Conservation (phyloP, 2,329 filamentous ascomycete species). For the Fusarium fujikuroi region DNA sequence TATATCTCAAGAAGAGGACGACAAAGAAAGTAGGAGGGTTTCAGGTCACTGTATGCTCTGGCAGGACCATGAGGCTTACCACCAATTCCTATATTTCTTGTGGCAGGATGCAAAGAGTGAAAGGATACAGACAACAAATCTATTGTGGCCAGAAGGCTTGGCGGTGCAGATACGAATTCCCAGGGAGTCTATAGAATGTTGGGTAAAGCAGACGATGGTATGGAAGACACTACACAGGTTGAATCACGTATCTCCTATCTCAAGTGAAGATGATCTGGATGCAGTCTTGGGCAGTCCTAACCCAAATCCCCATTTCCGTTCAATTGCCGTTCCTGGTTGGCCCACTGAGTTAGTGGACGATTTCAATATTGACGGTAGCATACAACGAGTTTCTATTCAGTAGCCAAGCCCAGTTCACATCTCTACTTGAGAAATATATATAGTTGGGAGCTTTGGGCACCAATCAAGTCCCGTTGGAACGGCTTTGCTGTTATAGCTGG, state of each 20-base stretch:
- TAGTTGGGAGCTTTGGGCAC: too few species aligned
- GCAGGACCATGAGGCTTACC: not conserved
- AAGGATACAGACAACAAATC: too few species aligned
- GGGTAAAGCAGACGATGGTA: not conserved
- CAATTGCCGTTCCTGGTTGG: not conserved
- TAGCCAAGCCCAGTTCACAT: rapidly evolving
- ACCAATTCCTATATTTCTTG: too few species aligned
- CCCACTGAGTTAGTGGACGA: not conserved
- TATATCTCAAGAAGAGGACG: not conserved
- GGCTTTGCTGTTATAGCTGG: too few species aligned
- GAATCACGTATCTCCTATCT: not conserved
- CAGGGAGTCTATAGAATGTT: not conserved
- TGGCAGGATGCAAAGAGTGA: too few species aligned
- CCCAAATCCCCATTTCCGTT: not conserved
- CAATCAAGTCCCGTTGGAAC: too few species aligned
- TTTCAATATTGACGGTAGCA: not conserved
- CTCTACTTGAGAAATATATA: rapidly evolving
- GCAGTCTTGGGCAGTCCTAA: not conserved
- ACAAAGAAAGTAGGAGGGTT: not conserved
- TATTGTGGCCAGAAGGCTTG: not conserved
- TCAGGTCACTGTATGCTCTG: not conserved
- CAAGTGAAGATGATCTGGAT: not conserved
- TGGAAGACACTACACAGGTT: not conserved
- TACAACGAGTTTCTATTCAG: not conserved
- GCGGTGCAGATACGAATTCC: not conserved